These are phyloP conservation scores for Nicotiana paniculata DNA, from an alignment of 257 asterid genomes.

Conservation along the genomic window DNA sequence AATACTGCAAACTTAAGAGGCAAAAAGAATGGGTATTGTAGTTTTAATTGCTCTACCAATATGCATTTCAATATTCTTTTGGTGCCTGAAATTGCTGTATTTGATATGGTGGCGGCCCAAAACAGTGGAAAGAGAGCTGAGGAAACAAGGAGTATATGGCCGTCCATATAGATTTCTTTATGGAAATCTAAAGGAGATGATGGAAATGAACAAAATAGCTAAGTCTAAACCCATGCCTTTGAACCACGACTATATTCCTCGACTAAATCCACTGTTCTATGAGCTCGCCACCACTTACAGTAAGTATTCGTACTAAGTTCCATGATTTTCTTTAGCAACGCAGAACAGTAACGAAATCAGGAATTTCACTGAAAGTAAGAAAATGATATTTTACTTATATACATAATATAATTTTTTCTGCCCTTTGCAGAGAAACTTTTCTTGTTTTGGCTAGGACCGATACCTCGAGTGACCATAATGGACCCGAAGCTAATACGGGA, in stretches of 20 bases:
- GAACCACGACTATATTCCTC: conserved; percentile 14
- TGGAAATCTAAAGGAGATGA: conserved; percentile 15
- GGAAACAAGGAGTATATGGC: conserved; percentile 18
- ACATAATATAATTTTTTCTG: background rate
- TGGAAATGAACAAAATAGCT: conserved; percentile 11
- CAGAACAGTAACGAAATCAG: background rate
- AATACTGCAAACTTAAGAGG: background rate
- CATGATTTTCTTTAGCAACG: background rate
- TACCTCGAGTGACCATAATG: conserved; percentile 18
- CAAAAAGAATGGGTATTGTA: background rate
- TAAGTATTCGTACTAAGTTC: background rate
- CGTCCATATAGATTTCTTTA: conserved; percentile 20
- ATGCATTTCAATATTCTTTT: background rate
- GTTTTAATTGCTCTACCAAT: background rate
- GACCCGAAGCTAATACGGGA: conserved; percentile 16
- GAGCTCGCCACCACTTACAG: conserved; percentile 19
- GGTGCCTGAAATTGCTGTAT: background rate
- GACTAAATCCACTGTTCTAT: conserved; percentile 16
- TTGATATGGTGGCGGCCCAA: conserved; percentile 26
- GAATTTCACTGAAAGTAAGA: background rate
- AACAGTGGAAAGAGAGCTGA: conserved; percentile 12
- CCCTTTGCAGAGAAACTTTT: background rate
- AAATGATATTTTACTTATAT: background rate
- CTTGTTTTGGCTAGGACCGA: conserved; percentile 9
- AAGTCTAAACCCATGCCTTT: conserved; percentile 25